Evolutionary conservation across 306 rosid species (phyloP).

Genomic region (Lathyrus oleraceus): DNA sequence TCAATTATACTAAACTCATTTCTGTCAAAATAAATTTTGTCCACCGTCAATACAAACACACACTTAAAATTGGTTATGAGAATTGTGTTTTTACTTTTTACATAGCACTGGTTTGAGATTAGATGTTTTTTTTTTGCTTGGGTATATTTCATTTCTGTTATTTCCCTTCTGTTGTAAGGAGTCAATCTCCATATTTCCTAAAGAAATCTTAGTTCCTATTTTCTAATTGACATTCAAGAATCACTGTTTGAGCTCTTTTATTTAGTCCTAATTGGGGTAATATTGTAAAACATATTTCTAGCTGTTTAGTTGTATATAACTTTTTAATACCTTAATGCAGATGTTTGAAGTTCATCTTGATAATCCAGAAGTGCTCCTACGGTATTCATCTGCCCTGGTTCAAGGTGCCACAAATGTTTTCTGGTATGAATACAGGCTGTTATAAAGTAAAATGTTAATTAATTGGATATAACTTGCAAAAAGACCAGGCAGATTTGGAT

Average conservation of each 20-base stretch:
- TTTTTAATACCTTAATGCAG: conserved; percentile 49
- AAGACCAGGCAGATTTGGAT: conserved; percentile 28
- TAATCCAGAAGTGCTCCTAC: conserved; percentile 87
- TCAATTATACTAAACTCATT: too few species aligned
- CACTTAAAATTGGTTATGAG: not conserved
- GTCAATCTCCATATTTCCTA: conserved; percentile 6
- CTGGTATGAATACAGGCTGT: conserved; percentile 65
- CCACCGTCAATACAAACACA: too few species aligned
- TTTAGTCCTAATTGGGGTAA: conserved; percentile 2
- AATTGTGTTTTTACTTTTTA: conserved; percentile 9
- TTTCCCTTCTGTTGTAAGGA: conserved; percentile 9
- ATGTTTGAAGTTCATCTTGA: conserved; percentile 86
- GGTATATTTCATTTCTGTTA: conserved; percentile 16
- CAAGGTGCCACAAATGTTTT: conserved; percentile 94
- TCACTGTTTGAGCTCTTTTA: conserved; percentile 1
- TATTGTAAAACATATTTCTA: conserved; percentile 18
- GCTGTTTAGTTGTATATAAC: conserved; percentile 28
- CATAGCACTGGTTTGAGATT: conserved; percentile 6
- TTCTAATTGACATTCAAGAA: conserved; percentile 3
- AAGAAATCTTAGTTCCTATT: not conserved
- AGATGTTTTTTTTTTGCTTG: conserved; percentile 12
- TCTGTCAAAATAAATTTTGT: too few species aligned
- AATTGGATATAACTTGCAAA: conserved; percentile 9
- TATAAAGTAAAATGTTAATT: not conserved
- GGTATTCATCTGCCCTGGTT: conserved; percentile 94